Conservation (phyloP, 148 eudicot genomes). For the Beta vulgaris region DNA sequence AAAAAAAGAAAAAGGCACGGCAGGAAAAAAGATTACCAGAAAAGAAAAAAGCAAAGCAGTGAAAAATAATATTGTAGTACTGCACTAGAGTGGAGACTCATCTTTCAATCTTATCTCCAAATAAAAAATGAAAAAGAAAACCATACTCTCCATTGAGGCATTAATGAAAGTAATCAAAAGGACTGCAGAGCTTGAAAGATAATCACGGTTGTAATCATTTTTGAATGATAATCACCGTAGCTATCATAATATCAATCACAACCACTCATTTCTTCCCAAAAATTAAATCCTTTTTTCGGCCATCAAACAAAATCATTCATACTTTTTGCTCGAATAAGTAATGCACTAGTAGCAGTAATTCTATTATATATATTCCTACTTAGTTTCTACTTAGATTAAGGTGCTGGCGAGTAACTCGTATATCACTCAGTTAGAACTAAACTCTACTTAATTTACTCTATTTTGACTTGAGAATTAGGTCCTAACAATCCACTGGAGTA, state of each 20-base stretch:
- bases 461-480: too few relatives aligned
- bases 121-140: conserved; percentile 3
- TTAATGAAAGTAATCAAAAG: conserved; percentile 12
- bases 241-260: conserved; percentile 39
- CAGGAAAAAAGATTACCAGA: conserved; percentile 2
- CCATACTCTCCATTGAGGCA: neutral
- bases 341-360: neutral
- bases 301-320: conserved; percentile 34
- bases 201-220: conserved; percentile 54
- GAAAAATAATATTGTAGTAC: neutral
- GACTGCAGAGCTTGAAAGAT: conserved; percentile 23
- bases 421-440: too few relatives aligned
- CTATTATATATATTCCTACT: too few relatives aligned
- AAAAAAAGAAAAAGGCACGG: neutral
- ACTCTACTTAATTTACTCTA: too few relatives aligned
- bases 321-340: conserved; percentile 29
- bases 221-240: conserved; percentile 61
- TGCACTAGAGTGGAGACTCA: neutral
- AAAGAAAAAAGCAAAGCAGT: neutral
- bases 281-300: neutral
- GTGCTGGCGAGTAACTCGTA: too few relatives aligned
- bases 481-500: too few relatives aligned
- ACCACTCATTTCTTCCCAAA: neutral
- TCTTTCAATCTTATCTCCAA: conserved; percentile 10
- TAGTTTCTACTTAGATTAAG: too few relatives aligned